A percentile compares a stretch with the other conserved stretches of the same genome.
Conservation (phyloP, 1,284 basidiomycete genomes). For the Microbotryum lychnidis-dioicae region DNA sequence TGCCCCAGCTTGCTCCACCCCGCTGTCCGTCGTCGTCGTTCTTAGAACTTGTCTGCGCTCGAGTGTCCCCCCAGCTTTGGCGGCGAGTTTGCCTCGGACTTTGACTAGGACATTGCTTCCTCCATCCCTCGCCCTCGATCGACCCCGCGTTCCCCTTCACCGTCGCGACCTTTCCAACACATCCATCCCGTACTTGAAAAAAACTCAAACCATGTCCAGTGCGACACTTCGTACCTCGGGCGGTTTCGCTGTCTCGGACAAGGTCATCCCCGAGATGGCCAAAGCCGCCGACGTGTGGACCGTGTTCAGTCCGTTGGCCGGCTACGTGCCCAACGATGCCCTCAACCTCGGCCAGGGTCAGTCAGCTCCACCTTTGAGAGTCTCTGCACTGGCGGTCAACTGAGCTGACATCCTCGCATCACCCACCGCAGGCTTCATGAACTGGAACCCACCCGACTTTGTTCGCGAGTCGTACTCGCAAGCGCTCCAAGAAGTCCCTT, state of each 20-base stretch:
- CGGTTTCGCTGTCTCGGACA: conserved; percentile 21
- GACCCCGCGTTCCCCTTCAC: too few relatives aligned
- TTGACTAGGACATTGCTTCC: too few relatives aligned
- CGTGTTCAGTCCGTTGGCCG: conserved; percentile 30
- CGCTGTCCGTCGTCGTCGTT: too few relatives aligned
- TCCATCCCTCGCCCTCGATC: too few relatives aligned
- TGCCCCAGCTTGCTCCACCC: too few relatives aligned
- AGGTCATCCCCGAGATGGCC: conserved; percentile 17
- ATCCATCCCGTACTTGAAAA: not conserved
- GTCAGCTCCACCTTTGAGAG: not conserved
- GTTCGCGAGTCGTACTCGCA: conserved; percentile 65
- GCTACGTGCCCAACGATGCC: conserved; percentile 35
- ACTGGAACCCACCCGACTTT: conserved; percentile 67
- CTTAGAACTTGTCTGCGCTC: too few relatives aligned
- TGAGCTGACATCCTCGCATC: not conserved
- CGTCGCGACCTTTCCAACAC: not conserved
- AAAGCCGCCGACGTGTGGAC: conserved; percentile 30
- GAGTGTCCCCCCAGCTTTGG: too few relatives aligned
- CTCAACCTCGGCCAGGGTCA: conserved; percentile 35
- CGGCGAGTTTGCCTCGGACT: too few relatives aligned
- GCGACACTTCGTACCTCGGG: not conserved
- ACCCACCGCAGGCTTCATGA: conserved; percentile 35
- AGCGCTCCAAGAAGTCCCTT: conserved; percentile 55
- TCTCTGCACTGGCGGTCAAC: not conserved
- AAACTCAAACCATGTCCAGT: not conserved